Percentiles rank a stretch among this genome's conserved stretches.
Evolutionary conservation across 371 early-diverging fungal species (phyloP).

Genomic region (Circinella umbellata): DNA sequence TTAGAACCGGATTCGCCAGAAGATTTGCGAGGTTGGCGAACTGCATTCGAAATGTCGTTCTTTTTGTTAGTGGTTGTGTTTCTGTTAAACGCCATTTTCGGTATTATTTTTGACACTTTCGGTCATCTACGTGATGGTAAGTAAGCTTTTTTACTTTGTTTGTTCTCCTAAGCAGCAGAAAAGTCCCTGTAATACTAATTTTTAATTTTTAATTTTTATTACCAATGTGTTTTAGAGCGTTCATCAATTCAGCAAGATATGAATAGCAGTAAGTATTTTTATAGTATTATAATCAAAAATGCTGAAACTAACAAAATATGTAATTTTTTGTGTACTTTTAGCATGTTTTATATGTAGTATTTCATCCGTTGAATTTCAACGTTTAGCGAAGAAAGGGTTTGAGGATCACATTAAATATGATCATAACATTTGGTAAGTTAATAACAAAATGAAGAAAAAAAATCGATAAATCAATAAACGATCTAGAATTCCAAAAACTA

Average conservation of each 20-base stretch:
- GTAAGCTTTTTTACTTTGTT: background rate
- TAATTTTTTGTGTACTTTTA: background rate
- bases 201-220: background rate
- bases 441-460: background rate
- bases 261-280: conserved; percentile 38
- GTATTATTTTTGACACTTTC: conserved; percentile 68
- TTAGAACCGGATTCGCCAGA: conserved; percentile 38
- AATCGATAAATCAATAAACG: no score
- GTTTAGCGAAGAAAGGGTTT: conserved; percentile 55
- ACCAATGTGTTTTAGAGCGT: conserved; percentile 34
- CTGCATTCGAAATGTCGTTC: conserved; percentile 60
- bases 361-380: conserved; percentile 57
- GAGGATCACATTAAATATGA: conserved; percentile 59
- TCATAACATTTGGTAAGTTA: conserved; percentile 60
- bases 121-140: conserved; percentile 62
- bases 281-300: no score
- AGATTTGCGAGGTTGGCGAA: conserved; percentile 51
- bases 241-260: conserved; percentile 57
- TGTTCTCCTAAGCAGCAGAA: no score
- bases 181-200: no score
- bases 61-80: conserved; percentile 62
- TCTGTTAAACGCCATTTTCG: conserved; percentile 63
- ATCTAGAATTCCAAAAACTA: background rate
- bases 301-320: background rate
- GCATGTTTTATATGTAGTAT: conserved; percentile 64